Base-by-base conservation (phyloP, 805 yeast genomes). In the Huiozyma sinensis region DNA sequence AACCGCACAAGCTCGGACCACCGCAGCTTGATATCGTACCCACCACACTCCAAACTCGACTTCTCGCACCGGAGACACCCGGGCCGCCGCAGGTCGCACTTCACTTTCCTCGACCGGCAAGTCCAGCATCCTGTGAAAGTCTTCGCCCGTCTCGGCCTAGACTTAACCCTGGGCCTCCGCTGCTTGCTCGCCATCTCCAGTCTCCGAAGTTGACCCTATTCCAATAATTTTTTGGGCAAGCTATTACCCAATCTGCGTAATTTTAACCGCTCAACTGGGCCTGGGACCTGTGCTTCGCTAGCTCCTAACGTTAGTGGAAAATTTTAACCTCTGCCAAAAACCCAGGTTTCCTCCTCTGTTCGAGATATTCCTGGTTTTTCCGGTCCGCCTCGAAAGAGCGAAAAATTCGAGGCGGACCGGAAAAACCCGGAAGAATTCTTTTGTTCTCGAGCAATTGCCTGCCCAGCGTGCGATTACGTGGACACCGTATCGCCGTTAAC, bases 51-150 rank as follows among this genome's bases (percentile, higher is more conserved):
- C 28, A 83, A 58, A 0, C 81, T 79, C 0, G 85, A 72, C 54
- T 77, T 79, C 36, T 68, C 67, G 60, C 96, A 88, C 45, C 83
- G 71, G n/a, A 62, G 57, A 62, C 96, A 88, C 10, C 65, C 58
- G 0, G 96, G 96, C 50, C 71, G 73, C 11, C 70, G 67, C 44
- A 83, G 66, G 58, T 86, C 95, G 61, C 96, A 88, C 46, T 83
- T 79, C 40, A 87, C 80, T 60, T 86, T 83, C 38, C 95, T 63
- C 11, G 80, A 67, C 38, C 95, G 71, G 55, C 96, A 87, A 0
- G 95, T 84, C 69, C 85, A 85, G 58, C 96, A 88, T 1, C 95
- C 96, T 0, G 84, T 79, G 56, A 85, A 87, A 0, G 92, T 79
- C 57, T 87, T 88, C 7, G 76, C 73, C 46, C 79, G 64, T 48